phyloP scores from a whole-genome alignment of 441 rosid species.

The Populus trichocarpa region DNA sequence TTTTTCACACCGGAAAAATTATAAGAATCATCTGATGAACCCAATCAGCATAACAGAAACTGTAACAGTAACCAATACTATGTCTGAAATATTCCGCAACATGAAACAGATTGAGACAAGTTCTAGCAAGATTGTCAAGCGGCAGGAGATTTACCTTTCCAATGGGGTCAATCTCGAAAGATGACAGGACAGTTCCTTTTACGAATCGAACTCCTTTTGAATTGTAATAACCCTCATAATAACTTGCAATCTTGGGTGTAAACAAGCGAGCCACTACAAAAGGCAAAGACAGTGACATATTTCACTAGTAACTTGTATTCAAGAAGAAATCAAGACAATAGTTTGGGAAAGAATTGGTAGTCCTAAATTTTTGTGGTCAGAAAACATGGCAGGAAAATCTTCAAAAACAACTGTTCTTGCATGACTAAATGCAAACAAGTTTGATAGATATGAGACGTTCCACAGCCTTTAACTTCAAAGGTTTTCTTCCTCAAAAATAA shows the following conservation, averaged over 20 bases:
- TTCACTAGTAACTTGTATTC: neutral
- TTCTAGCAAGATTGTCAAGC: neutral
- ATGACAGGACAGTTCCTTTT: slow-evolving; percentile 85
- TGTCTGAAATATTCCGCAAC: neutral
- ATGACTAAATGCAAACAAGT: too few species aligned
- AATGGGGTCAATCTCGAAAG: slow-evolving; percentile 66
- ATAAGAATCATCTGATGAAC: neutral
- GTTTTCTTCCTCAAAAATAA: neutral
- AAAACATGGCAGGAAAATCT: neutral
- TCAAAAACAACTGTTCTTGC: neutral
- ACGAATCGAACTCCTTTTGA: slow-evolving; percentile 84
- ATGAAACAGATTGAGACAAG: neutral
- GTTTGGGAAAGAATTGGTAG: neutral
- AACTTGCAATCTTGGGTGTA: slow-evolving; percentile 79
- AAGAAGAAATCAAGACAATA: neutral
- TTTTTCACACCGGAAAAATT: neutral
- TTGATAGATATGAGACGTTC: neutral
- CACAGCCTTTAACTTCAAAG: neutral
- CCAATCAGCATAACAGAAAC: neutral
- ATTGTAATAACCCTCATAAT: slow-evolving; percentile 75
- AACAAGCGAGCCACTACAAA: slow-evolving; percentile 87
- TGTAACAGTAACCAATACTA: neutral
- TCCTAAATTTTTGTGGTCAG: neutral
- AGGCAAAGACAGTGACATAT: neutral
- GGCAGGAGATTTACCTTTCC: slow-evolving; percentile 48